Evolutionary conservation across 306 rosid genomes (phyloP), one percentile per base, ranked within the genome.

Genomic region (cucumber (Cucumis sativus)): DNA sequence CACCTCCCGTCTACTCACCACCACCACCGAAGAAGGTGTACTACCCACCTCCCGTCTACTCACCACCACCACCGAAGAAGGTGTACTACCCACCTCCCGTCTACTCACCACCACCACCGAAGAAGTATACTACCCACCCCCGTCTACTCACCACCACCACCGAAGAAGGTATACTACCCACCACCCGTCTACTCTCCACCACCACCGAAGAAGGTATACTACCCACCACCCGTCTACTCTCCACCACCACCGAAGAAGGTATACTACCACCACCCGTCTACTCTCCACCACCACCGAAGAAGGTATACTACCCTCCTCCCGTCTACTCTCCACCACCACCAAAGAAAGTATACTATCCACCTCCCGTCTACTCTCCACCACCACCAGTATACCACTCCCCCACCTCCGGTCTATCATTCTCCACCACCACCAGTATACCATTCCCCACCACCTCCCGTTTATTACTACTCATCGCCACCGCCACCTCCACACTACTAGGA

Each of bases 401-500:
- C 33, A 23, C 66, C 66, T 3, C 51, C 51, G 0, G 51, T 25
- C 10, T 13, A 15, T 7, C 76, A 23, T 10, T 47, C 76, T 20
- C 75, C 54, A 1, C 77, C 61, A 74, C 77, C 77, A 14, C 77
- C 77, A 4, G 57, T 52, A 1, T 49, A 51, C 23, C 55, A 20
- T 18, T 68, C 49, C 5, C 49, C 49, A 6, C 49, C 49, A 43
- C 49, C 49, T 43, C 77, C 63, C 0, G 30, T 73, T 6, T 55
- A 73, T 3, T 54, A 74, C 78, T 57, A 57, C 45, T 17, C 78
- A 54, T 57, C 78, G 6, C 78, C 78, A 14, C 56, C 79, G 18
- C 80, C 80, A 6, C 80, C 80, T 33, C 80, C 80, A 14, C 51
- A 65, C 37, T 30, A 78, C 52, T 78, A 55, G 40, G 49, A 49